These are phyloP conservation scores for Tricholoma sp. DNA, from an alignment of 768 basidiomycete genomes.

Conservation along the genomic window DNA sequence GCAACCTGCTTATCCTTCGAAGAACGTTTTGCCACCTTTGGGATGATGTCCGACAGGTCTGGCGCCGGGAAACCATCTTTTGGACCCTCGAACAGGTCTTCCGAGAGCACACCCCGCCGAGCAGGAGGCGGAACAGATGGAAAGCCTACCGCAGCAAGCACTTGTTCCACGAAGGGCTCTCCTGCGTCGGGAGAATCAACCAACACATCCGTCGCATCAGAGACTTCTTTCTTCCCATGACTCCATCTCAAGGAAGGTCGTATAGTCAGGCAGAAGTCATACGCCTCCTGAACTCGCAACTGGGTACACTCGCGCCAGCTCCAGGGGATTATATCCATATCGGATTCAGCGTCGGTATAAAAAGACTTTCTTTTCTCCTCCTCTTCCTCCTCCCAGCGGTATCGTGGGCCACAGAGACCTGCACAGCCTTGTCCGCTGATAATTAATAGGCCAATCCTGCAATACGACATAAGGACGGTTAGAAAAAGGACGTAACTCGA, in stretches of 20 bases:
- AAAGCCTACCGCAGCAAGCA: conserved; percentile 55
- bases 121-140: conserved; percentile 47
- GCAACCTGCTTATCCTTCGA: conserved; percentile 41
- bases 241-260: conserved; percentile 29
- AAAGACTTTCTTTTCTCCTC: conserved; percentile 52
- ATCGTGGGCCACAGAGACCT: conserved; percentile 80
- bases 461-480: conserved; percentile 1
- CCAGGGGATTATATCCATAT: conserved; percentile 65
- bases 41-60: conserved; percentile 31
- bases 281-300: conserved; percentile 69
- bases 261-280: conserved; percentile 65
- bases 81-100: conserved; percentile 61
- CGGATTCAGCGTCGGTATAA: conserved; percentile 45
- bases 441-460: conserved; percentile 74
- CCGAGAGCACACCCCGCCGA: conserved; percentile 52
- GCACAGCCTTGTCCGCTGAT: conserved; percentile 72
- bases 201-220: conserved; percentile 25
- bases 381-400: conserved; percentile 80
- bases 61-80: conserved; percentile 20
- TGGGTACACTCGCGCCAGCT: conserved; percentile 71
- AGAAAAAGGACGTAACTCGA: not conserved
- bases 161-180: conserved; percentile 48
- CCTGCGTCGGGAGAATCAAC: conserved; percentile 24
- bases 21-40: conserved; percentile 39
- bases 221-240: conserved; percentile 21